Percentiles rank a stretch among this genome's conserved stretches.
Evolutionary conservation across 495 filamentous ascomycete genomes (phyloP).

Genomic region (Daldinia grandis): DNA sequence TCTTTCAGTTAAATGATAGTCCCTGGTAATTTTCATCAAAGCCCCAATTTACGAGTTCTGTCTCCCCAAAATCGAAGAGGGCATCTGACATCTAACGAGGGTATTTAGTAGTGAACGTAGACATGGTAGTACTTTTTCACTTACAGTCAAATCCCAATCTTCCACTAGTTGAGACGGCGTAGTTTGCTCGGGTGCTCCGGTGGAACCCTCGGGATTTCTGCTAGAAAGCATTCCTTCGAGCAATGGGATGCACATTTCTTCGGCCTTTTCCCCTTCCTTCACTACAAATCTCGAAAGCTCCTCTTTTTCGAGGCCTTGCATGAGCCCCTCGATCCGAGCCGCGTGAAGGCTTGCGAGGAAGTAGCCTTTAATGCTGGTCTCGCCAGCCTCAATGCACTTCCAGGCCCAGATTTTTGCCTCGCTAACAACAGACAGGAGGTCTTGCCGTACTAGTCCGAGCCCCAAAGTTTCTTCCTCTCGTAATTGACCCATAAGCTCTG

Average conservation of each 20-base stretch:
- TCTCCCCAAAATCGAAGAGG: conserved; percentile 20
- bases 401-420: conserved; percentile 57
- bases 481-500: conserved; percentile 57
- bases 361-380: conserved; percentile 66
- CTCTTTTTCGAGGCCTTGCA: conserved; percentile 39
- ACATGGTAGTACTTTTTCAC: neutral
- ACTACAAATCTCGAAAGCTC: conserved; percentile 46
- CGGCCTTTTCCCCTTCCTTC: conserved; percentile 33
- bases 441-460: conserved; percentile 50
- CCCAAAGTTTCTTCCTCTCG: conserved; percentile 61
- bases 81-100: conserved; percentile 27
- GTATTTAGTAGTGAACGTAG: neutral
- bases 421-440: conserved; percentile 58
- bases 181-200: conserved; percentile 27
- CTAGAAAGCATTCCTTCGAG: conserved; percentile 48
- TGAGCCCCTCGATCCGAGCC: conserved; percentile 56
- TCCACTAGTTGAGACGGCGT: conserved; percentile 22
- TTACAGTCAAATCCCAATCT: conserved; percentile 40
- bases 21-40: conserved; percentile 18
- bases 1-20: neutral
- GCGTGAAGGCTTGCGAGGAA: conserved; percentile 54
- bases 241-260: conserved; percentile 48
- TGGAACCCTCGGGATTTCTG: conserved; percentile 8
- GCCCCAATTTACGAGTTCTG: conserved; percentile 27
- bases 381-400: conserved; percentile 58